Evolutionary conservation across 352 stramenopile genomes (phyloP), one percentile per base, ranked within the genome.

Genomic region (Paralagenidium karlingii): DNA sequence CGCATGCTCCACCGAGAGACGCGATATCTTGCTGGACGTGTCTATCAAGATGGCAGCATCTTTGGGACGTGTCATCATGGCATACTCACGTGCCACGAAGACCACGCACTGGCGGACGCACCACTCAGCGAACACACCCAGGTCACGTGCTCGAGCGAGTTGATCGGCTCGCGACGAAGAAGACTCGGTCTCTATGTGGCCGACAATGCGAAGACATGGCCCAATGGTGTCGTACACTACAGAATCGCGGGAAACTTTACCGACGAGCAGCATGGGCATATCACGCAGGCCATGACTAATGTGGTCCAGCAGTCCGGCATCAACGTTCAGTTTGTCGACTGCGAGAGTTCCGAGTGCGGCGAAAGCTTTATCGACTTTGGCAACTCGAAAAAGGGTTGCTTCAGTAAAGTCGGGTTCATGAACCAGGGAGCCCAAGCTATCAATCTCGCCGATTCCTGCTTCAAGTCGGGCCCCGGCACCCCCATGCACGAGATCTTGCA

Each of bases 401-500:
- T 82, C 47, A 73, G 69, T 12, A 71, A 80, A 55, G 68, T 87
- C 11, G 73, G 73, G 5, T 87, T 78, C 42, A 64, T 75, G 7
- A 57, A 76, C 37, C 65, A 75, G 22, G 69, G 66, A 19, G n/a
- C n/a, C n/a, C 62, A 63, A 11, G 69, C 83, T 54, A 52, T 65
- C 41, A 87, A 87, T 45, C 59, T 87, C 9, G 64, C 63, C 11
- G 50, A 70, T 21, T 81, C 53, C 41, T 82, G 68, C 57, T 83
- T 87, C 38, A 55, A 65, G 9, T n/a, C n/a, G n/a, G 65, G 62
- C 21, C 52, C 16, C 22, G 73, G 41, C 60, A 80, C 40, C 32
- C 67, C 39, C 1, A 54, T 87, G 15, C 73, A 87, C n/a, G 73
- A 87, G 42, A 30, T 87, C 24, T 67, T 68, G 6, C 73, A 87